Evolutionary conservation across 106 monocot genomes (phyloP).

Genomic region (Cymbidium sinense): DNA sequence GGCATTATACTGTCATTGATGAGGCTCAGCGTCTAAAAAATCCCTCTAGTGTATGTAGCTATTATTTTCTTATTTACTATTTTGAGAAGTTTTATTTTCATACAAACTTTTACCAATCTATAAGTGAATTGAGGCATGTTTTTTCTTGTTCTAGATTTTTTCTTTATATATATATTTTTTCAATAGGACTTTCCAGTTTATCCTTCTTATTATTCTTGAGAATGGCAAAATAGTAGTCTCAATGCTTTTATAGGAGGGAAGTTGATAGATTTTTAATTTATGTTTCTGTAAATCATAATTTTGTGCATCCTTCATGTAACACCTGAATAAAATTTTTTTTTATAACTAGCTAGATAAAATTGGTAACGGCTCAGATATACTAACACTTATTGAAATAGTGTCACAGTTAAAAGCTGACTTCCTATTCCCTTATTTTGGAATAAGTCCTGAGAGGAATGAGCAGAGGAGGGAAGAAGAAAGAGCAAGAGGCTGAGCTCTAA

Average conservation of each 20-base stretch:
- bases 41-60: conserved; percentile 66
- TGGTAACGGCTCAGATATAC: too few relatives aligned
- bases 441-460: too few relatives aligned
- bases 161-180: too few relatives aligned
- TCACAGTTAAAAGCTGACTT: too few relatives aligned
- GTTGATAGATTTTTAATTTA: neutral
- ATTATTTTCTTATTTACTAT: neutral
- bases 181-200: too few relatives aligned
- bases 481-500: too few relatives aligned
- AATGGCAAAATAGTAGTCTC: neutral
- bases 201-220: too few relatives aligned
- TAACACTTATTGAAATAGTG: too few relatives aligned
- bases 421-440: too few relatives aligned
- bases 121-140: neutral
- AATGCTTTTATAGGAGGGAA: neutral
- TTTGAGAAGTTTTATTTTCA: neutral
- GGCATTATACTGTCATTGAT: conserved; percentile 84
- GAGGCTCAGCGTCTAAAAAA: conserved; percentile 98
- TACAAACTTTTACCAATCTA: neutral
- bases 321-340: too few relatives aligned
- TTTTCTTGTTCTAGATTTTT: neutral
- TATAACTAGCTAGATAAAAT: too few relatives aligned
- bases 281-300: neutral
- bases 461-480: too few relatives aligned
- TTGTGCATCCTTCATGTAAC: neutral